These are phyloP conservation scores for Dichomitus squalens DNA, from an alignment of 1,284 basidiomycete genomes.

Conservation along the genomic window DNA sequence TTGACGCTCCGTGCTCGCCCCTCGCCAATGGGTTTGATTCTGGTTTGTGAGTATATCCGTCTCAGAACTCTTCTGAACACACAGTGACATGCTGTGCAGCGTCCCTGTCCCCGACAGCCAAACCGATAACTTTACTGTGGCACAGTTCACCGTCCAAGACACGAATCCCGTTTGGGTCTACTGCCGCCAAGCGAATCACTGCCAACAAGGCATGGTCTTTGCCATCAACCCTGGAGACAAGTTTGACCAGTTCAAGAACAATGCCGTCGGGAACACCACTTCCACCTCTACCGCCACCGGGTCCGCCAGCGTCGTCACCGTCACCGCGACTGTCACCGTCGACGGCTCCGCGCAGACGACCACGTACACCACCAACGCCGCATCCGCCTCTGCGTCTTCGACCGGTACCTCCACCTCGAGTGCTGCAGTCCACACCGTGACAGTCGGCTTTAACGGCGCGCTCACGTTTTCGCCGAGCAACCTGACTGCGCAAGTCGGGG, in stretches of 20 bases:
- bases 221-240: conserved; percentile 60
- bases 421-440: conserved; percentile 41
- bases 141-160: conserved; percentile 44
- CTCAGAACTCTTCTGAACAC: not conserved
- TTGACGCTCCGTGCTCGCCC: conserved; percentile 50
- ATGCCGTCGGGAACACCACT: conserved; percentile 42
- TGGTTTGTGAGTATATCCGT: conserved; percentile 49
- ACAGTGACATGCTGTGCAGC: conserved; percentile 32
- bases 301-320: conserved; percentile 31
- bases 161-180: conserved; percentile 63
- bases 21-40: conserved; percentile 53
- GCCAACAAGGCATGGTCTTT: conserved; percentile 64
- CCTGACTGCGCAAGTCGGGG: conserved; percentile 57
- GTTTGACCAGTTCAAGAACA: conserved; percentile 53
- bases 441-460: conserved; percentile 47
- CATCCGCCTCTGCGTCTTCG: conserved; percentile 35
- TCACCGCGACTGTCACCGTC: conserved; percentile 42
- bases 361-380: conserved; percentile 34
- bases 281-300: conserved; percentile 27
- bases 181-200: conserved; percentile 47
- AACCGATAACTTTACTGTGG: conserved; percentile 48
- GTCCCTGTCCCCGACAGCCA: conserved; percentile 49
- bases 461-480: conserved; percentile 56
- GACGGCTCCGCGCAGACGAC: conserved; percentile 31
- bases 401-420: conserved; percentile 17